Conservation (phyloP, 139 green algal species). For the Trebouxia sp. region DNA sequence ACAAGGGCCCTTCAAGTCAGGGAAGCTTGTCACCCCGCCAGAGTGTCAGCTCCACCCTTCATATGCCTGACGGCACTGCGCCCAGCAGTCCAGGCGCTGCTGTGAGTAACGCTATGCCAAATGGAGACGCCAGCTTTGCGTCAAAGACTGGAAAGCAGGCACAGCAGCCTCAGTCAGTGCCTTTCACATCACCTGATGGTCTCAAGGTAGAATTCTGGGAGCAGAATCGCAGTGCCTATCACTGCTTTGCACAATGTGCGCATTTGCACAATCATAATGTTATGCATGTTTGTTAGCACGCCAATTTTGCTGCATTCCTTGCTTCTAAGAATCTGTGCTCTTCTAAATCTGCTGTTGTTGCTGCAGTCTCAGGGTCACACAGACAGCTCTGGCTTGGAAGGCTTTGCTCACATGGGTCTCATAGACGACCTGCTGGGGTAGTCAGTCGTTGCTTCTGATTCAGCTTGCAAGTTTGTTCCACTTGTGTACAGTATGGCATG, state of each 20-base stretch:
- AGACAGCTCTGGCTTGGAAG: constrained; percentile 64
- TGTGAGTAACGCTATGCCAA: not conserved
- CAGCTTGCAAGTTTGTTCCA: too few relatives aligned
- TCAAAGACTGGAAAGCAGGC: not conserved
- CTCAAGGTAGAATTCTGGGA: not conserved
- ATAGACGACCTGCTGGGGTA: constrained; percentile 77
- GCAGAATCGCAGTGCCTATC: too few relatives aligned
- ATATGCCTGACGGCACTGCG: not conserved
- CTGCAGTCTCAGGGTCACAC: constrained; percentile 20
- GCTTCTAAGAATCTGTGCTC: too few relatives aligned
- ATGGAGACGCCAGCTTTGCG: not conserved
- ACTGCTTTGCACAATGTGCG: not conserved
- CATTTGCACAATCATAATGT: not conserved
- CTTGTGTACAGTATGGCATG: too few relatives aligned
- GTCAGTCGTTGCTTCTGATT: too few relatives aligned
- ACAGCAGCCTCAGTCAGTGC: not conserved
- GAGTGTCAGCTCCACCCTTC: not conserved
- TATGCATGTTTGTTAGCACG: not conserved
- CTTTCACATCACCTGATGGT: constrained; percentile 6
- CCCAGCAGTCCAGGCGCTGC: not conserved
- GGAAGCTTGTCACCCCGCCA: constrained; percentile 1
- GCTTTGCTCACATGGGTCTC: constrained; percentile 84
- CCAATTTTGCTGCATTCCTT: not conserved
- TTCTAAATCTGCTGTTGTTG: too few relatives aligned
- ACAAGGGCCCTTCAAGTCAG: not conserved